These are phyloP conservation scores for Malus hybrid DNA, from an alignment of 331 rosid species.

Conservation along the genomic window DNA sequence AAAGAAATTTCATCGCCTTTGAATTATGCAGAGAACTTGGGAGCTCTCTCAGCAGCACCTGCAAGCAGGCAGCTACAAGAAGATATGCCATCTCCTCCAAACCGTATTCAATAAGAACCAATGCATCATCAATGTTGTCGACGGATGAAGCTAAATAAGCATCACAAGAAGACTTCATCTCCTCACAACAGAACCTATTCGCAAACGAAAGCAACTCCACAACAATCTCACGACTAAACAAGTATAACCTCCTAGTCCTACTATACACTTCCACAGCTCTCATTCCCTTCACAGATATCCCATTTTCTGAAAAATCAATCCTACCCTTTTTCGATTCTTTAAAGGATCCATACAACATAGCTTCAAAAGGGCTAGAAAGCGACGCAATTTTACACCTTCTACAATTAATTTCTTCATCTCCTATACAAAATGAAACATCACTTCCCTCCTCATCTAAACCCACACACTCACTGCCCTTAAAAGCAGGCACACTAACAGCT, in stretches of 20 bases:
- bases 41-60: constrained; percentile 62
- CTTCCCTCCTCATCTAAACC: constrained; percentile 31
- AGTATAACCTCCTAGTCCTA: constrained; percentile 58
- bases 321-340: constrained; percentile 43
- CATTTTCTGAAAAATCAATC: constrained; percentile 63
- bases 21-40: constrained; percentile 41
- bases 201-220: constrained; percentile 65
- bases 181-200: constrained; percentile 78
- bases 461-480: constrained; percentile 13
- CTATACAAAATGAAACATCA: constrained; percentile 58
- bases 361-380: constrained; percentile 57
- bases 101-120: constrained; percentile 65
- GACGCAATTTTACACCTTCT: constrained; percentile 45
- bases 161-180: constrained; percentile 63
- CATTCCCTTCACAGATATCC: constrained; percentile 56
- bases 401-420: constrained; percentile 49
- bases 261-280: constrained; percentile 68
- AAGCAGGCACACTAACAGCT: constrained; percentile 9
- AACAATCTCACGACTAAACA: constrained; percentile 43
- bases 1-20: constrained; percentile 40
- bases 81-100: constrained; percentile 63
- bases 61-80: constrained; percentile 73
- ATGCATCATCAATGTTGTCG: constrained; percentile 52
- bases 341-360: constrained; percentile 68
- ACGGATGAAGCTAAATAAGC: constrained; percentile 54